Evolutionary conservation across 2,329 filamentous ascomycete genomes (phyloP), one percentile per base, ranked within the genome.

Genomic region (Emmonsia crescens): DNA sequence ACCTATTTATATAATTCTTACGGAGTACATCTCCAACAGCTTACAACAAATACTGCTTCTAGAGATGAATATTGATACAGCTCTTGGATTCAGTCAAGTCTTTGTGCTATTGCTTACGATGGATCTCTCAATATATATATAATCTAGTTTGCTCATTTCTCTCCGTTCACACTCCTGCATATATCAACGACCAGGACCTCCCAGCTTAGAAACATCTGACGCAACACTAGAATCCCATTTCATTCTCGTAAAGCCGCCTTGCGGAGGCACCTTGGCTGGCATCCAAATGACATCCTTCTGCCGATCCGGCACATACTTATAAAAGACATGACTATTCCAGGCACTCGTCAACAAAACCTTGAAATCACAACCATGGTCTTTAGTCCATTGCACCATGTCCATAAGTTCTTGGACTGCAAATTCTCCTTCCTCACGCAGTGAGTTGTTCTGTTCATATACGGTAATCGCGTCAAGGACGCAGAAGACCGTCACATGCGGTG

Each of bases 331-430:
- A 19, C 56, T 57, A n/a, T 57, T 57, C 56, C 56, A 57, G 1
- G 56, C 56, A 33, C 56, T 57, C 24, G 56, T 57, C 56, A 57
- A 57, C 24, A 57, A 21, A 21, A 57, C 19, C 40, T 57, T 57
- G 56, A 57, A 57, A 46, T 40, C 29, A 31, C 56, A 57, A 10
- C 56, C 56, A 33, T 57, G 27, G 29, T 46, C 56, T 46, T 40
- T 44, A 5, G 56, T 57, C 56, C 56, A 57, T n/a, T 57, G 38
- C 38, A 57, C 40, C 8, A 57, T 57, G 21, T 31, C 27, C 56
- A 57, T 57, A 27, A 57, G 56, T 40, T 57, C 42, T 33, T 46
- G 27, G 24, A 57, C 56, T 14, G 27, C 56, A 46, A n/a, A 57
- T 46, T 46, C 42, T 44, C 56, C 56, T 48, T 57, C 56, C 10